These are phyloP conservation scores for Mortierella sp. DNA, from an alignment of 371 early-diverging fungal genomes.

Conservation along the genomic window DNA sequence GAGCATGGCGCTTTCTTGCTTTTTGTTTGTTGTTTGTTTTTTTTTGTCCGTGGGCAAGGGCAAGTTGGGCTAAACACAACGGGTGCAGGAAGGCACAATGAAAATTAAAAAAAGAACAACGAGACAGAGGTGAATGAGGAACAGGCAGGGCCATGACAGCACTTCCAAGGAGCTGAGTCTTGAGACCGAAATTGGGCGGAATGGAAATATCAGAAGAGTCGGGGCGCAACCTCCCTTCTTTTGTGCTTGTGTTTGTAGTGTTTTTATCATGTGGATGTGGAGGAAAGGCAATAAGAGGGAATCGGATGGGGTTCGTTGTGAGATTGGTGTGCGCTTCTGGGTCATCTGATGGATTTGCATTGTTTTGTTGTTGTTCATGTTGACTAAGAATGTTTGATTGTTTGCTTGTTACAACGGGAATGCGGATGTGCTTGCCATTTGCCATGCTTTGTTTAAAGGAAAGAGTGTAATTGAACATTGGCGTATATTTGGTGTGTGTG, in stretches of 20 bases:
- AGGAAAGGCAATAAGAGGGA: background rate
- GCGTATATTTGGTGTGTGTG: background rate
- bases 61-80: too few relatives aligned
- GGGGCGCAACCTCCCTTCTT: background rate
- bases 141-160: too few relatives aligned
- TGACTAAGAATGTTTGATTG: background rate
- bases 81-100: background rate
- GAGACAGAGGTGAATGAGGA: too few relatives aligned
- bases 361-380: background rate
- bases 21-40: background rate
- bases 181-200: background rate
- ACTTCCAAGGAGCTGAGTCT: too few relatives aligned
- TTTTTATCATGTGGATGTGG: background rate
- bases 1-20: background rate
- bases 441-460: background rate
- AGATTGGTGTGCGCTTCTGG: background rate
- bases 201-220: background rate
- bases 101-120: background rate
- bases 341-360: background rate
- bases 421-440: too few relatives aligned
- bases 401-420: too few relatives aligned
- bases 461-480: too few relatives aligned
- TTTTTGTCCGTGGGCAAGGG: constrained; percentile 8
- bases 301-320: background rate
- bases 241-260: background rate